Evolutionary conservation across 164 flowering plant species (phyloP).

Genomic region (Macadamia integrifolia): DNA sequence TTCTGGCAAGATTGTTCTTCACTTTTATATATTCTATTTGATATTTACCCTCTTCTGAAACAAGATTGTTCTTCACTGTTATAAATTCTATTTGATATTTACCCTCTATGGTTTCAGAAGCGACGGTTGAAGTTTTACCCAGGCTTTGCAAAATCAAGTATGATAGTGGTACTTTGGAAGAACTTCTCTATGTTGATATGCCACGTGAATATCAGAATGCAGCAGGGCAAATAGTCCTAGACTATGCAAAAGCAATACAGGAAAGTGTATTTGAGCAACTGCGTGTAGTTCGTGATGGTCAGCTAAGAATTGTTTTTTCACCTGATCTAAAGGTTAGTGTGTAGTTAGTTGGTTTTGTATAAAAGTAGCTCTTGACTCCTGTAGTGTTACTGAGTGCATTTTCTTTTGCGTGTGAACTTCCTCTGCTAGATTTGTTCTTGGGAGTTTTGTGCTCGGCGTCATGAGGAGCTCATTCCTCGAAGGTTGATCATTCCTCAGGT

Average conservation of each 20-base stretch:
- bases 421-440: constrained; percentile 79
- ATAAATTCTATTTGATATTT: neutral
- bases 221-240: constrained; percentile 91
- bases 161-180: constrained; percentile 98
- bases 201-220: constrained; percentile 87
- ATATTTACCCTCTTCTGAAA: neutral
- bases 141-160: constrained; percentile 96
- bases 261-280: constrained; percentile 99
- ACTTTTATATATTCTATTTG: neutral
- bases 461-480: constrained; percentile 95
- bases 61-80: neutral
- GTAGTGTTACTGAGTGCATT: neutral
- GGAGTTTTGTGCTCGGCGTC: constrained; percentile 99
- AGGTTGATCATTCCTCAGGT: constrained; percentile 90
- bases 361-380: neutral
- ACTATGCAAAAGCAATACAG: constrained; percentile 97
- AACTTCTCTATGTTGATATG: constrained; percentile 97
- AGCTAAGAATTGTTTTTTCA: constrained; percentile 90
- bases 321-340: constrained; percentile 76
- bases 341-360: neutral
- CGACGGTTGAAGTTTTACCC: constrained; percentile 95
- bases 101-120: constrained; percentile 46
- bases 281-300: constrained; percentile 99
- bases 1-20: neutral
- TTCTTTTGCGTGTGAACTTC: neutral